Evolutionary conservation across 306 rosid species (phyloP), one percentile per base, ranked within the genome.

Genomic region (Ziziphus jujuba): DNA sequence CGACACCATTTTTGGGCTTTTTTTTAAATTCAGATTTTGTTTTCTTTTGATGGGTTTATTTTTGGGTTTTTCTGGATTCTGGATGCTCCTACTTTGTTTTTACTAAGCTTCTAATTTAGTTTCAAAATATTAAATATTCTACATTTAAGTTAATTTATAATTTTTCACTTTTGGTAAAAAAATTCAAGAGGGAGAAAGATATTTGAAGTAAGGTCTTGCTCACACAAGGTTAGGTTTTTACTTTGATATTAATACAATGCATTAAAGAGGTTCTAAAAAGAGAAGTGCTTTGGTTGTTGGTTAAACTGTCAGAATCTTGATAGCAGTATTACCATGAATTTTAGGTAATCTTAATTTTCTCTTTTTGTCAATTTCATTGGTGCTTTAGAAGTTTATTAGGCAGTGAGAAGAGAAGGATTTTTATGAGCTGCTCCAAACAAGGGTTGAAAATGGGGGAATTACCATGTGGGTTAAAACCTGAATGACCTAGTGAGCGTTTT

Each of bases 221-320:
- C 63, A 67, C 85, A 78, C 72, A 75, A 53, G 70, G 73, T 81
- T 79, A 74, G 91, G 78, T 76, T 80, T 65, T 82, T 73, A 65
- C 86, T 77, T 80, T 44, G 59, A 68, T 59, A 84, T 75, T 72
- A 87, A 80, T 73, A 59, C 72, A 71, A 50, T 50, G 51, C 49
- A 75, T 76, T 80, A 43, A 65, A 80, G 61, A 67, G 43, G 40
- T 19, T 17, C 24, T 70, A 66, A 61, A 79, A 79, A 70, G 72
- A 69, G 50, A 50, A 22, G 21, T 69, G 59, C 43, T 65, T 51
- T 74, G 79, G 28, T 75, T 75, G 80, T 75, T 72, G 74, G 87
- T 73, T 85, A 72, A 77, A 64, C 77, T 66, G 91, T 84, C 97
- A 67, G 66, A 70, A 63, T 70, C 82, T 64, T 76, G 60, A 72